Conservation (phyloP, 2,329 filamentous ascomycete genomes). For the Talaromyces islandicus region DNA sequence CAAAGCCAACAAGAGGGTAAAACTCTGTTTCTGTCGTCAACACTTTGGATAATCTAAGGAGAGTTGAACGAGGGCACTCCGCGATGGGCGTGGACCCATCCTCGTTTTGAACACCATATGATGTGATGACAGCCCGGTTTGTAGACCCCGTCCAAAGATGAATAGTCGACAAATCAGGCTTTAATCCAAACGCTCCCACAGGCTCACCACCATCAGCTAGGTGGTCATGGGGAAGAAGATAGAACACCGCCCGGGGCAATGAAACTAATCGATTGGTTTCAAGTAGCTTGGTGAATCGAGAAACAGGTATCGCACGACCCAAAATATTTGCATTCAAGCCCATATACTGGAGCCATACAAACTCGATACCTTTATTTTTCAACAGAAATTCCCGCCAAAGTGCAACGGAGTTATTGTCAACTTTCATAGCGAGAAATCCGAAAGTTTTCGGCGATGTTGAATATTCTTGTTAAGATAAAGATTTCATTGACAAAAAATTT, state of each 20-base stretch:
- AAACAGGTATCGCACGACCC: slow-evolving; percentile 5
- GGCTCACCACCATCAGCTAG: slow-evolving; percentile 1
- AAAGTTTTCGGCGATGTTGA: neutral
- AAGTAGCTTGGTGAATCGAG: slow-evolving; percentile 1
- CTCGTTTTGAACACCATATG: neutral
- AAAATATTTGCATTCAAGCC: slow-evolving; percentile 5
- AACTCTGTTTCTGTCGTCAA: neutral
- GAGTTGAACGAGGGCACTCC: slow-evolving; percentile 2
- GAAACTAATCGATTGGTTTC: neutral
- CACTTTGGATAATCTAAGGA: neutral
- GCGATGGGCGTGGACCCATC: neutral
- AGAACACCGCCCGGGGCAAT: neutral
- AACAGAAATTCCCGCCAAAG: neutral
- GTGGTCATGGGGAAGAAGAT: slow-evolving; percentile 8
- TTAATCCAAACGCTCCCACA: slow-evolving; percentile 1
- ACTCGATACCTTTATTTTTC: neutral
- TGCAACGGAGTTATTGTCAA: neutral
- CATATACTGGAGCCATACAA: slow-evolving; percentile 5
- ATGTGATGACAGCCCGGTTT: slow-evolving; percentile 1
- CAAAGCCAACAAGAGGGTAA: slow-evolving; percentile 4
- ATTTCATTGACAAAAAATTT: neutral
- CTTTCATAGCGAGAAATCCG: neutral
- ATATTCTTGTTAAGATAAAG: neutral
- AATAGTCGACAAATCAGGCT: slow-evolving; percentile 4
- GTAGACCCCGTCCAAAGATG: neutral